A percentile compares a stretch with the other conserved stretches of the same genome.
Conservation (phyloP, 1,284 basidiomycete genomes). For the Papiliotrema nemorosa region DNA sequence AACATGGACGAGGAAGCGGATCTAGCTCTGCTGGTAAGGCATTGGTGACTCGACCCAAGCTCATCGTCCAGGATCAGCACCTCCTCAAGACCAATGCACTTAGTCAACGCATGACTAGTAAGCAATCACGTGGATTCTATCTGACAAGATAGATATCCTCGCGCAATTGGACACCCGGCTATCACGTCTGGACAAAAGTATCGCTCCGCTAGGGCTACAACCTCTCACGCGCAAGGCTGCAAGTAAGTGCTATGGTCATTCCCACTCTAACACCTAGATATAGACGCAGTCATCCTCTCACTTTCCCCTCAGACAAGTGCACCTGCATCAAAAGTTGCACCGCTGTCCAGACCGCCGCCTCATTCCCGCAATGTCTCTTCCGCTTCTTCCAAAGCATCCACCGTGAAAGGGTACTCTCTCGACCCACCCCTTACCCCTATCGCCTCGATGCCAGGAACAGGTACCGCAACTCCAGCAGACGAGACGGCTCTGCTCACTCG, state of each 20-base stretch:
- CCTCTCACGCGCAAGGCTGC: conserved; percentile 34
- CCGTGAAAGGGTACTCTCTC: conserved; percentile 24
- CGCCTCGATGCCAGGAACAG: conserved; percentile 16
- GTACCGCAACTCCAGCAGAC: conserved; percentile 25
- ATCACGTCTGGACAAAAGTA: conserved; percentile 46
- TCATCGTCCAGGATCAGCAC: conserved; percentile 41
- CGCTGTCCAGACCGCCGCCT: conserved; percentile 4
- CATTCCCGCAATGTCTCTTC: conserved; percentile 4
- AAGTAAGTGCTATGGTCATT: conserved; percentile 17
- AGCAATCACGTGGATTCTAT: conserved; percentile 4
- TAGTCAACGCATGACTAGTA: conserved; percentile 47
- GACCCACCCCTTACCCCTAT: conserved; percentile 23
- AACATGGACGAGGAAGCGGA: conserved; percentile 48
- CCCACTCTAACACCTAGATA: conserved; percentile 19
- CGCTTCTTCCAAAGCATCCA: conserved; percentile 2
- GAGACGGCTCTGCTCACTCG: conserved; percentile 35
- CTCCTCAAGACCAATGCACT: conserved; percentile 47
- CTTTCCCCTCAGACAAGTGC: conserved; percentile 10
- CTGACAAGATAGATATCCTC: conserved; percentile 33
- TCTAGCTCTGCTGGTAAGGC: conserved; percentile 38
- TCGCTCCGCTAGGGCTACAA: conserved; percentile 45
- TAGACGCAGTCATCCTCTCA: conserved; percentile 26
- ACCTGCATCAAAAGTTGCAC: not conserved
- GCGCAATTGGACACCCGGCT: conserved; percentile 46
- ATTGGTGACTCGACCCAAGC: not conserved